Conservation (phyloP, 805 yeast genomes). For the Saturnispora kantuleensis region DNA sequence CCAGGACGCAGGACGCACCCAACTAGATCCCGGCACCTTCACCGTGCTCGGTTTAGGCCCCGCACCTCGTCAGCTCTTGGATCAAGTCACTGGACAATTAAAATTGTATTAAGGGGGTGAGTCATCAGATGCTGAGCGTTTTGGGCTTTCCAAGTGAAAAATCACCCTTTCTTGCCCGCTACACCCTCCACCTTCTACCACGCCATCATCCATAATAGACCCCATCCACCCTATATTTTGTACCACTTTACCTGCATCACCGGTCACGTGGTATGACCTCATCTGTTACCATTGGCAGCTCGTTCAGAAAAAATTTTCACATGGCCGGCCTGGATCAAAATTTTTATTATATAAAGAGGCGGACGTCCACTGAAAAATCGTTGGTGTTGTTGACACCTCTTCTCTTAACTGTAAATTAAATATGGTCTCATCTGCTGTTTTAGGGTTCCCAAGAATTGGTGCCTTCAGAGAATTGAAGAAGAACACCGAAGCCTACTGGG, state of each 20-base stretch:
- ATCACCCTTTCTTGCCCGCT: neutral
- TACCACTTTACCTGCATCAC: no score
- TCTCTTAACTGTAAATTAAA: neutral
- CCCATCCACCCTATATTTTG: no score
- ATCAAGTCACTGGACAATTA: conserved; percentile 70
- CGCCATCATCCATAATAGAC: no score
- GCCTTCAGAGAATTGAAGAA: conserved; percentile 99
- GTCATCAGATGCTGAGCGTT: neutral
- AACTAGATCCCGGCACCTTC: conserved; percentile 90
- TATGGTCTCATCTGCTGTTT: conserved; percentile 94
- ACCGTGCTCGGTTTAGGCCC: conserved; percentile 98
- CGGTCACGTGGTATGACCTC: neutral
- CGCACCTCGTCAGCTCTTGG: conserved; percentile 75
- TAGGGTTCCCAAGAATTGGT: conserved; percentile 99
- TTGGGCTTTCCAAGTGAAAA: conserved; percentile 1
- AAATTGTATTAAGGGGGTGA: conserved; percentile 46
- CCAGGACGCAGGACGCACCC: conserved; percentile 96
- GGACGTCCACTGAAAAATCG: neutral
- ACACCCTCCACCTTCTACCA: neutral
- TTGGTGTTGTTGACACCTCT: neutral
- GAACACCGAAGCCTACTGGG: conserved; percentile 98
- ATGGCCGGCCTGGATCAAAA: neutral
- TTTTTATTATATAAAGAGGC: conserved; percentile 1
- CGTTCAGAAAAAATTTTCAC: conserved; percentile 18
- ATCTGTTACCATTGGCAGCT: no score